Conservation (phyloP, 2,329 filamentous ascomycete species). For the Sporothrix sp. region DNA sequence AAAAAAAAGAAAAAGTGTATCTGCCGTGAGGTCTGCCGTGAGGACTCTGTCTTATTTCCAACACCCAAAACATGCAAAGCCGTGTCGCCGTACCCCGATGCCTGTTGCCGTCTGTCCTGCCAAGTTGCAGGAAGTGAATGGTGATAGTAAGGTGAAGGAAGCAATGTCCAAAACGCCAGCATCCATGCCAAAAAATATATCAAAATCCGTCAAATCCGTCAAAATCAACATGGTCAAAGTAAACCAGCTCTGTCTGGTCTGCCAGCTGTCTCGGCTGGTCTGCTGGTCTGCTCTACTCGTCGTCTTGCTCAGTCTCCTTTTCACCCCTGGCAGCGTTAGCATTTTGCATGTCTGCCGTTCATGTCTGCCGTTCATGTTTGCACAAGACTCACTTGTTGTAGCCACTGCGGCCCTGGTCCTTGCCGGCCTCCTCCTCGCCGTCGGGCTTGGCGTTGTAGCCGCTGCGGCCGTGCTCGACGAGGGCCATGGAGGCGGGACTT, state of each 20-base stretch:
- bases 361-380: too few species aligned
- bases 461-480: conserved; percentile 31
- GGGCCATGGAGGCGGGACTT: conserved; percentile 19
- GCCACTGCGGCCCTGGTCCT: conserved; percentile 36
- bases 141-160: neutral
- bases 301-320: conserved; percentile 30
- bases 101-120: neutral
- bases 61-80: neutral
- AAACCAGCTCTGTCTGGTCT: neutral
- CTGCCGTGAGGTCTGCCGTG: conserved; percentile 1
- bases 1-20: neutral
- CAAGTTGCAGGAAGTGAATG: neutral
- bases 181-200: too few species aligned
- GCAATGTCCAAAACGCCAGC: neutral
- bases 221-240: neutral
- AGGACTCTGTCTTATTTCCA: neutral
- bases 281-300: conserved; percentile 22
- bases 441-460: conserved; percentile 33
- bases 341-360: too few species aligned
- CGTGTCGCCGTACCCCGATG: too few species aligned
- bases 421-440: conserved; percentile 23
- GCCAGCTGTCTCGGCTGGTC: neutral
- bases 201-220: too few species aligned
- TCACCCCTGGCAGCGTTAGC: conserved; percentile 14
- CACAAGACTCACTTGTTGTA: conserved; percentile 36